Conservation (phyloP, 1,284 basidiomycete species). For the Tetrapyrgos nigripes region DNA sequence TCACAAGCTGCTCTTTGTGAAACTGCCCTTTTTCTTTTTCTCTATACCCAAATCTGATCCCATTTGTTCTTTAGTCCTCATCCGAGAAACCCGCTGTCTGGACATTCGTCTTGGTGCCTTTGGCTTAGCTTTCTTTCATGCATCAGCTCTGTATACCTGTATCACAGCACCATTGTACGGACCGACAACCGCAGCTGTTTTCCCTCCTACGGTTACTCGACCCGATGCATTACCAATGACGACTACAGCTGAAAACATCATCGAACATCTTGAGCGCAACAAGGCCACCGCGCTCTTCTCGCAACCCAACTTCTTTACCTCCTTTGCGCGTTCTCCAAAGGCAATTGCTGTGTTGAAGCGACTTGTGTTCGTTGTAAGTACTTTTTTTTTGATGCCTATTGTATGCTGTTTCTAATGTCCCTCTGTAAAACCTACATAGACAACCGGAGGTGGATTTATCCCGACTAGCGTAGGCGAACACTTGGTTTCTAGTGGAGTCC, state of each 20-base stretch:
- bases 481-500: conserved; percentile 31
- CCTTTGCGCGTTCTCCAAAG: conserved; percentile 36
- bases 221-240: conserved; percentile 20
- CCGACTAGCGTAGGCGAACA: conserved; percentile 36
- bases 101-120: no score
- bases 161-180: conserved; percentile 29
- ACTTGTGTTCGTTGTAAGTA: conserved; percentile 36
- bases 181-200: conserved; percentile 31
- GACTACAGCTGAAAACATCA: conserved; percentile 39
- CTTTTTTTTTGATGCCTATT: background rate
- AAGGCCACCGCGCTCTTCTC: conserved; percentile 34
- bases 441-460: conserved; percentile 35
- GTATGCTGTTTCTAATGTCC: background rate
- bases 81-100: conserved; percentile 28
- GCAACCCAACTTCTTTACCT: conserved; percentile 40
- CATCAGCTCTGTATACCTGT: conserved; percentile 36
- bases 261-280: conserved; percentile 35
- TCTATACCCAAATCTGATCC: conserved; percentile 3
- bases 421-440: conserved; percentile 20
- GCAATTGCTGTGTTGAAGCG: conserved; percentile 28
- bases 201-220: conserved; percentile 33
- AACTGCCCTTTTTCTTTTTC: conserved; percentile 13
- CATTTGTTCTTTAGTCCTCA: conserved; percentile 21
- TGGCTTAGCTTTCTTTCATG: conserved; percentile 44
- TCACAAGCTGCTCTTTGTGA: conserved; percentile 13